These are phyloP conservation scores for Kodamaea sp. DNA, from an alignment of 1,139 yeast species.

Conservation along the genomic window DNA sequence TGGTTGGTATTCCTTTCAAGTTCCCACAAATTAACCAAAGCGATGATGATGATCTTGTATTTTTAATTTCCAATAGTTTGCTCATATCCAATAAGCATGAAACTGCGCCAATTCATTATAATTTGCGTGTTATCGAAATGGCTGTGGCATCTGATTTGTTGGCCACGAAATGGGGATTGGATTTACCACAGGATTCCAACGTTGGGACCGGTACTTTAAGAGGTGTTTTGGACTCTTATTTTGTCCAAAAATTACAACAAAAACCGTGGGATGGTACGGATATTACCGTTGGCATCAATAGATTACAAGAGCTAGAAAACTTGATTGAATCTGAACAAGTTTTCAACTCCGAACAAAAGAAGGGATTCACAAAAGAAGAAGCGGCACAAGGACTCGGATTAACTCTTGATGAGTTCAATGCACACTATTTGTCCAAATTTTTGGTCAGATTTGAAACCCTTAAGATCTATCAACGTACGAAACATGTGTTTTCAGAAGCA, in stretches of 20 bases:
- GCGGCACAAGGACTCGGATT: slow-evolving; percentile 45
- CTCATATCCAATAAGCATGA: slow-evolving; percentile 63
- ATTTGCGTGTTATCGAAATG: slow-evolving; percentile 67
- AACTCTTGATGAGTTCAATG: slow-evolving; percentile 40
- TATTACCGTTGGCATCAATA: slow-evolving; percentile 40
- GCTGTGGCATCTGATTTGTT: slow-evolving; percentile 59
- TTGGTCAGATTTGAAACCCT: slow-evolving; percentile 56
- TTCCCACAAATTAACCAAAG: slow-evolving; percentile 40
- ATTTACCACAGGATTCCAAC: slow-evolving; percentile 51
- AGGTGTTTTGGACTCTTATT: slow-evolving; percentile 58
- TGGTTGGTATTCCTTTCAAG: slow-evolving; percentile 53
- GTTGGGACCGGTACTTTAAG: slow-evolving; percentile 60
- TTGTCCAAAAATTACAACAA: slow-evolving; percentile 28
- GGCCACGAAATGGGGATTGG: slow-evolving; percentile 45
- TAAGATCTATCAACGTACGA: slow-evolving; percentile 56
- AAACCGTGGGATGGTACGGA: slow-evolving; percentile 47
- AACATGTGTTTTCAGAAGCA: slow-evolving; percentile 65
- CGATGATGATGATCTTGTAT: slow-evolving; percentile 39
- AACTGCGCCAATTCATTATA: slow-evolving; percentile 68
- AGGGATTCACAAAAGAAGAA: slow-evolving; percentile 51
- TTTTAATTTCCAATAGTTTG: slow-evolving; percentile 62
- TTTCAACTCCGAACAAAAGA: slow-evolving; percentile 28
- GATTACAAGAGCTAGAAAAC: slow-evolving; percentile 38
- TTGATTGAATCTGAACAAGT: slow-evolving; percentile 37
- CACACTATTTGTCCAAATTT: slow-evolving; percentile 47